Conservation (phyloP, 169 alveolate species). For the Ichthyophthirius multifiliis region DNA sequence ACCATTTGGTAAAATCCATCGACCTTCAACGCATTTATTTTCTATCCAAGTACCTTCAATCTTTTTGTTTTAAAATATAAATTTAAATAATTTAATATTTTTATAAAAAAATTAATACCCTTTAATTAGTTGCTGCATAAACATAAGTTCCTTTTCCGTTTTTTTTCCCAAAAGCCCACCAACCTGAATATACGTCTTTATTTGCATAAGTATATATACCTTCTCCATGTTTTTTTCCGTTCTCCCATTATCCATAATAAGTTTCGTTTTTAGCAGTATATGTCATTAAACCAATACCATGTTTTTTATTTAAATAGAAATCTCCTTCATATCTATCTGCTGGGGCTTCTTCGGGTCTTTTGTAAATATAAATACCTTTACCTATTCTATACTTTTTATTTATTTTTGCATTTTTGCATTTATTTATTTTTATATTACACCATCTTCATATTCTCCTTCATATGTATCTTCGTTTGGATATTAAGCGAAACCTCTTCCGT, state of each 20-base stretch:
- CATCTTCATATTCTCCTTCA: conserved; percentile 80
- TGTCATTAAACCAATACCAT: conserved; percentile 81
- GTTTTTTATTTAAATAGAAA: conserved; percentile 62
- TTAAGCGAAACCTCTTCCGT: conserved; percentile 69
- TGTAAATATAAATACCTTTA: conserved; percentile 62
- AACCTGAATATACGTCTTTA: conserved; percentile 91
- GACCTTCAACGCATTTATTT: conserved; percentile 78
- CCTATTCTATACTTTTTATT: conserved; percentile 49
- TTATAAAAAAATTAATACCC: conserved; percentile 43
- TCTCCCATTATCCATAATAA: conserved; percentile 82
- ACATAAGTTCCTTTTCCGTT: conserved; percentile 91
- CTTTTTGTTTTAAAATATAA: neutral
- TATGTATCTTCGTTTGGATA: conserved; percentile 88
- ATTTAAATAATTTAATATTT: neutral
- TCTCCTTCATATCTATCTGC: conserved; percentile 77
- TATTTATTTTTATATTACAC: conserved; percentile 53
- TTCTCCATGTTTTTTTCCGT: conserved; percentile 87
- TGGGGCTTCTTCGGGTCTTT: conserved; percentile 37
- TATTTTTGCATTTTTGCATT: conserved; percentile 7
- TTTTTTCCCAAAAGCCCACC: conserved; percentile 88
- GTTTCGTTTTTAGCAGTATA: conserved; percentile 66
- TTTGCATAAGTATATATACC: conserved; percentile 89
- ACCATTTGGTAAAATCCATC: conserved; percentile 86
- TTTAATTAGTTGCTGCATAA: conserved; percentile 81
- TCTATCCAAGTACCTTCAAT: conserved; percentile 82